A percentile compares a stretch with the other conserved stretches of the same genome.
These are phyloP conservation scores for Calonectria pteridis DNA, from an alignment of 2,329 filamentous ascomycete genomes.

Conservation along the genomic window DNA sequence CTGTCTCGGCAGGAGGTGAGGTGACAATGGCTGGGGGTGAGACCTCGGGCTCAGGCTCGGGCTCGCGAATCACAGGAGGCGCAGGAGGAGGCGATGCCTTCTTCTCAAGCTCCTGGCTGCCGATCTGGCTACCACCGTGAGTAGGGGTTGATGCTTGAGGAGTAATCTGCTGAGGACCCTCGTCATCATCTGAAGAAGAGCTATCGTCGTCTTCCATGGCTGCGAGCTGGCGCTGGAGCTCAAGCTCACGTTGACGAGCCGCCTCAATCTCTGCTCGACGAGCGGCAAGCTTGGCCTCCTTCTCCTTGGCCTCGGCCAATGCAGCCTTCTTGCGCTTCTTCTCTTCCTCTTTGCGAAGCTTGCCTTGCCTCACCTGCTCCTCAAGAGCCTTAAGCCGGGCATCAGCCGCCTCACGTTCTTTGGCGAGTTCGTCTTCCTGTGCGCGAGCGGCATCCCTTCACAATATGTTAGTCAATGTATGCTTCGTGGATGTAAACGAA, in stretches of 20 bases:
- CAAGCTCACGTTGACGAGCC: constrained; percentile 88
- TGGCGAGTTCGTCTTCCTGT: constrained; percentile 84
- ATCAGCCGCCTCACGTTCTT: constrained; percentile 83
- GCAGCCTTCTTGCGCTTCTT: constrained; percentile 93
- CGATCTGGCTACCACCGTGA: constrained; percentile 62
- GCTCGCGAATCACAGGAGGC: background rate
- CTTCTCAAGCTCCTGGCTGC: constrained; percentile 67
- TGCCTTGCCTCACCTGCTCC: constrained; percentile 92
- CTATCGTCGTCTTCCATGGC: constrained; percentile 78
- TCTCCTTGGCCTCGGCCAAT: constrained; percentile 86
- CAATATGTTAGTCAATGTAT: background rate
- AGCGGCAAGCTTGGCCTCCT: constrained; percentile 85
- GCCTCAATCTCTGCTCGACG: constrained; percentile 93
- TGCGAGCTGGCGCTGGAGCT: constrained; percentile 89
- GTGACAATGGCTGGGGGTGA: constrained; percentile 65
- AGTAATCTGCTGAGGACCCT: constrained; percentile 78
- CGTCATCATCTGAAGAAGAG: constrained; percentile 84
- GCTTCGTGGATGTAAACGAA: background rate
- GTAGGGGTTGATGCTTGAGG: constrained; percentile 72
- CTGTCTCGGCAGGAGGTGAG: constrained; percentile 71
- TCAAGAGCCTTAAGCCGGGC: constrained; percentile 90
- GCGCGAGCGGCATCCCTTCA: constrained; percentile 77
- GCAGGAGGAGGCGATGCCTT: constrained; percentile 64
- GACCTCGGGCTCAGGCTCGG: constrained; percentile 52
- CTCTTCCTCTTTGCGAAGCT: constrained; percentile 96